phyloP scores from a whole-genome alignment of 2,329 filamentous ascomycete species.

The Ascochyta viciae-villosae region DNA sequence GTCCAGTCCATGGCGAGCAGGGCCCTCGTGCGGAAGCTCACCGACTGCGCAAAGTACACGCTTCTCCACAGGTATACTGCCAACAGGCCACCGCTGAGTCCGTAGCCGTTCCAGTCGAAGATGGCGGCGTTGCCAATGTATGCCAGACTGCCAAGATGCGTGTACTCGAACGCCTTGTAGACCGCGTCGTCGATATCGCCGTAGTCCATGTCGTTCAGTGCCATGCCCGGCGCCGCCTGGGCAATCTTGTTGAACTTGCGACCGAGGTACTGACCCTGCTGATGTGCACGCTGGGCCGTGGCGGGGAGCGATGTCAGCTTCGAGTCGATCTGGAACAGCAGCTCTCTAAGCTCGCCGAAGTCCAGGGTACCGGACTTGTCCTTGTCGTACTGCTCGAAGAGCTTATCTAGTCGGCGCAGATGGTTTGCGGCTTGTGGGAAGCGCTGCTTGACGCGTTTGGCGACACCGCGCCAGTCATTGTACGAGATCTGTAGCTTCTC shows the following conservation, averaged over 20 bases:
- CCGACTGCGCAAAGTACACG: conserved; percentile 96
- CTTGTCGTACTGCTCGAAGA: conserved; percentile 91
- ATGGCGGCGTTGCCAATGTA: conserved; percentile 97
- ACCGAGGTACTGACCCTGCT: conserved; percentile 92
- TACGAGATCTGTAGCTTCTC: conserved; percentile 88
- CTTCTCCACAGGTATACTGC: conserved; percentile 96
- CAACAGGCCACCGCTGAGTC: conserved; percentile 80
- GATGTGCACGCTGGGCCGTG: conserved; percentile 93
- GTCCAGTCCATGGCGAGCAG: conserved; percentile 98
- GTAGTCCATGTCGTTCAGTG: conserved; percentile 80
- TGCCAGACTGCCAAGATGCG: conserved; percentile 86
- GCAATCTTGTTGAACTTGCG: conserved; percentile 94
- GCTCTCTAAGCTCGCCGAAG: conserved; percentile 87
- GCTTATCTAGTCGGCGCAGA: conserved; percentile 84
- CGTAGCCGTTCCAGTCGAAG: conserved; percentile 86
- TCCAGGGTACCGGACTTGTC: conserved; percentile 93
- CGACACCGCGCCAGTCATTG: conserved; percentile 85
- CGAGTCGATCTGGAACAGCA: conserved; percentile 89
- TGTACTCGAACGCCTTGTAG: conserved; percentile 95
- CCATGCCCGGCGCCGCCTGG: conserved; percentile 75
- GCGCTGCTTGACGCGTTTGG: conserved; percentile 80
- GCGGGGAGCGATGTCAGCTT: conserved; percentile 95
- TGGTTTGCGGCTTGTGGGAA: conserved; percentile 92
- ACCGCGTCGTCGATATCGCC: conserved; percentile 91
- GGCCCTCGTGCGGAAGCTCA: conserved; percentile 86